Base-by-base conservation (phyloP, 305 asterid genomes). In the Fraxinus baroniana region DNA sequence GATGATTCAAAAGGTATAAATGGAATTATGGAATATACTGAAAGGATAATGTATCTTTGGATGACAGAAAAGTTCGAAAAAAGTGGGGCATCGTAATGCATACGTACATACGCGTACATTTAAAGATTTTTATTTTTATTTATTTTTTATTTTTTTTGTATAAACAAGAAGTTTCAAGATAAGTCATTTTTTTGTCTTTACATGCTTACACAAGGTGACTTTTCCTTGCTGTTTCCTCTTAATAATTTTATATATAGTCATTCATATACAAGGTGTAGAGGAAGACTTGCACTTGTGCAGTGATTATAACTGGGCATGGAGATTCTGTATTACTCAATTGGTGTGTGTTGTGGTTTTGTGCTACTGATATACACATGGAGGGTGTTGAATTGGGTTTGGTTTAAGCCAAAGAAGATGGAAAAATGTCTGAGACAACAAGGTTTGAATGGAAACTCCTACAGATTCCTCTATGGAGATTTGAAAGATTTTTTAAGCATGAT, bases 371-470 rank as follows among this genome's bases (percentile, higher is more conserved):
- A 84, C 81, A 26, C 81, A 72, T 91, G 90, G 90, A 89, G 71
- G 74, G 15, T 82, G 28, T 18, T 88, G 36, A 80, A 87, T 70
- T 89, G 90, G 90, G 88, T 80, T 1, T 89, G 88, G 77, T 24
- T 83, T 73, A 83, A 24, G 78, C 92, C 92, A 1, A 89, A 78
- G 73, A 83, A 76, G 74, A 80, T 89, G 39, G 92, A 86, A 57
- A 85, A 78, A 5, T n/a, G 30, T 46, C 71, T 89, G 26, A 81
- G 88, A 49, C 79, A 80, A 26, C 90, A 87, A 39, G 90, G 91
- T 66, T 62, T 85, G 5, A 85, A 62, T 0, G 87, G 87, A 13
- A 85, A 73, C 52, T 66, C 86, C 3, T 85, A 85, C 77, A 79
- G 81, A 68, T 30, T 82, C 7, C 78, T 85, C 37, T 62, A 30